Percentiles rank a stretch among this genome's conserved stretches.
phyloP scores from a whole-genome alignment of 1,284 basidiomycete genomes.

The Rhizoctonia solani region DNA sequence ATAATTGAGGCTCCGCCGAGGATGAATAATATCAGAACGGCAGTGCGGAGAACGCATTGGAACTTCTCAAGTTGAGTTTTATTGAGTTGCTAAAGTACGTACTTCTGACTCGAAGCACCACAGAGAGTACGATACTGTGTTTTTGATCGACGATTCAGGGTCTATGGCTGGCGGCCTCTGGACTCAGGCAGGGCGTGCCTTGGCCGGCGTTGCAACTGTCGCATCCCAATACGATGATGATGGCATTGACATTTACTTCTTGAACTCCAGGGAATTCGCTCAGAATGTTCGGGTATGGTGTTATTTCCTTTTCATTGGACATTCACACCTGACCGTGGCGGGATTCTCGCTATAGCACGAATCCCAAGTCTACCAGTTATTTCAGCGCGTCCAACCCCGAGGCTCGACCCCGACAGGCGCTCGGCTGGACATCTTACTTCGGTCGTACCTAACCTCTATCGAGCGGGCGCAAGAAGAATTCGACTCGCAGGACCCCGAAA shows the following conservation, averaged over 20 bases:
- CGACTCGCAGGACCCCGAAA: conserved; percentile 34
- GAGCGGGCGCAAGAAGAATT: conserved; percentile 47
- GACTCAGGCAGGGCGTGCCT: conserved; percentile 53
- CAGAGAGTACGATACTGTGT: conserved; percentile 41
- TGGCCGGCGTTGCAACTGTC: conserved; percentile 51
- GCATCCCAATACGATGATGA: conserved; percentile 54
- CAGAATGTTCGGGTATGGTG: conserved; percentile 21
- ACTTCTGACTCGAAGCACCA: background rate
- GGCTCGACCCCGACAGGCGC: conserved; percentile 57
- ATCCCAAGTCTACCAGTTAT: conserved; percentile 48
- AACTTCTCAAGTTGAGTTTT: conserved; percentile 28
- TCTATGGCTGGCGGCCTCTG: conserved; percentile 58
- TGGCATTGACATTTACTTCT: conserved; percentile 57
- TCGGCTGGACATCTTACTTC: conserved; percentile 54
- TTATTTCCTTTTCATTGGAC: background rate
- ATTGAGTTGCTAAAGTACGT: background rate
- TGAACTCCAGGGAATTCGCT: conserved; percentile 46
- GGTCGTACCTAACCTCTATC: conserved; percentile 52
- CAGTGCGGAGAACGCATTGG: conserved; percentile 14
- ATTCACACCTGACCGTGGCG: background rate
- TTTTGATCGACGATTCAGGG: conserved; percentile 61
- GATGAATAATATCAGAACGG: background rate
- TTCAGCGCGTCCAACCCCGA: conserved; percentile 51
- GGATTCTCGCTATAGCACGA: background rate
- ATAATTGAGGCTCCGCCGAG: conserved; percentile 3